Evolutionary conservation across 768 basidiomycete species (phyloP).

Genomic region (Russula olivacea): DNA sequence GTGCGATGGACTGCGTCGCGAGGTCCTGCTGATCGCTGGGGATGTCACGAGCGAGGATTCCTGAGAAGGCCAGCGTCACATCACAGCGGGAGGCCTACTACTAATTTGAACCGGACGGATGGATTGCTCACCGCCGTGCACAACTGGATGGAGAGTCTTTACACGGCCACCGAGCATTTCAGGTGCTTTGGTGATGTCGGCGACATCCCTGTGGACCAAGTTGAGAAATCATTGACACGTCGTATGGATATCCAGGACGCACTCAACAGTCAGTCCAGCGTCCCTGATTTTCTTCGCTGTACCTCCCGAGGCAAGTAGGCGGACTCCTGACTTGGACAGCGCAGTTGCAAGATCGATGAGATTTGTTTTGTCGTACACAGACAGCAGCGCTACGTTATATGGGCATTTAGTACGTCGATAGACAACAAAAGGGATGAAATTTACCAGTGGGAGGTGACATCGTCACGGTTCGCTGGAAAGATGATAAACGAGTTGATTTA

Average conservation of each 20-base stretch:
- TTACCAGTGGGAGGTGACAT: constrained; percentile 35
- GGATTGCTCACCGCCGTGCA: constrained; percentile 82
- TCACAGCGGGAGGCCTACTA: background rate
- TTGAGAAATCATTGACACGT: background rate
- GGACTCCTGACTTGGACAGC: constrained; percentile 75
- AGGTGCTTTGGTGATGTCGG: constrained; percentile 94
- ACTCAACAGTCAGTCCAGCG: constrained; percentile 87
- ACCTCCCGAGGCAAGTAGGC: constrained; percentile 90
- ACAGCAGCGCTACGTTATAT: constrained; percentile 63
- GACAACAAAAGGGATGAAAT: constrained; percentile 6
- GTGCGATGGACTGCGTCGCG: constrained; percentile 73
- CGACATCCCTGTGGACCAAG: constrained; percentile 69
- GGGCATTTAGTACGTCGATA: background rate
- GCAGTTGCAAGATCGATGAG: constrained; percentile 84
- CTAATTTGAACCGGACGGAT: background rate
- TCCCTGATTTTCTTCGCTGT: constrained; percentile 98
- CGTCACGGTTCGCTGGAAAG: background rate
- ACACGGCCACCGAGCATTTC: constrained; percentile 99
- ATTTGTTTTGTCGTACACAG: constrained; percentile 93
- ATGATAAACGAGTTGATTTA: background rate
- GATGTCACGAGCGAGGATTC: constrained; percentile 90
- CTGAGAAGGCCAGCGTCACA: constrained; percentile 36
- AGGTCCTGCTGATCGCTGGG: constrained; percentile 88
- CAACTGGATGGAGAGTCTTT: constrained; percentile 96
- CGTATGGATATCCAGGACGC: constrained; percentile 32